These are phyloP conservation scores for Aspergillus affinis DNA, from an alignment of 495 filamentous ascomycete species.

Conservation along the genomic window DNA sequence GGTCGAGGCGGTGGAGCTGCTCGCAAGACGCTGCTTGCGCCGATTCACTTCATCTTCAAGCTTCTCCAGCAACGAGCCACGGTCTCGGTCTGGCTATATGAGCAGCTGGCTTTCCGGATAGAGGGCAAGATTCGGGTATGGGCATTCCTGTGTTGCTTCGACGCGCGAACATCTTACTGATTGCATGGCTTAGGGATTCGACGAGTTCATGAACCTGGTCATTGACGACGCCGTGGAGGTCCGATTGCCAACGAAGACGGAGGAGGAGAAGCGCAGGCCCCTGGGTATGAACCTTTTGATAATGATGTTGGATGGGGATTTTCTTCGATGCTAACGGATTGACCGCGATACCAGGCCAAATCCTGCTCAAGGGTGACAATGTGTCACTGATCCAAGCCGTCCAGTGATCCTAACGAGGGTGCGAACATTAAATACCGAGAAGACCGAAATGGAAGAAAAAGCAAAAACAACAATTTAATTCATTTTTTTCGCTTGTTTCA, in stretches of 20 bases:
- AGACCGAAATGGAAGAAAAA: background rate
- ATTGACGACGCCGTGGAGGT: constrained; percentile 95
- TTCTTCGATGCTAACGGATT: constrained; percentile 15
- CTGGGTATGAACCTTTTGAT: constrained; percentile 61
- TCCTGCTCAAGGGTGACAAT: constrained; percentile 95
- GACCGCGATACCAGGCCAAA: constrained; percentile 68
- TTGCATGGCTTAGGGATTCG: constrained; percentile 66
- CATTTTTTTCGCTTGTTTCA: background rate
- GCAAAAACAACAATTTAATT: background rate
- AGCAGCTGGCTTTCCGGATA: constrained; percentile 90
- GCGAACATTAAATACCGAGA: constrained; percentile 7
- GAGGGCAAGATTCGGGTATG: constrained; percentile 88
- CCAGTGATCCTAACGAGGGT: constrained; percentile 35
- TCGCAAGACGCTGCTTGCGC: constrained; percentile 88
- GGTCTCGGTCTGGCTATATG: constrained; percentile 94
- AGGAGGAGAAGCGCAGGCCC: constrained; percentile 73
- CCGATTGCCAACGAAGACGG: constrained; percentile 76
- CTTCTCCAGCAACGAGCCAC: constrained; percentile 84
- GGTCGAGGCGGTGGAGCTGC: constrained; percentile 73
- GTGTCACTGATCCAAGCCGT: constrained; percentile 89
- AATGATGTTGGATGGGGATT: background rate
- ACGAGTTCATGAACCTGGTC: constrained; percentile 99
- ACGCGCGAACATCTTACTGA: constrained; percentile 3
- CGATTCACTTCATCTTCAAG: constrained; percentile 99
- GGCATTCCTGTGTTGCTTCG: background rate